Conservation (phyloP, 1,139 yeast genomes). For the Pichia sp. region DNA sequence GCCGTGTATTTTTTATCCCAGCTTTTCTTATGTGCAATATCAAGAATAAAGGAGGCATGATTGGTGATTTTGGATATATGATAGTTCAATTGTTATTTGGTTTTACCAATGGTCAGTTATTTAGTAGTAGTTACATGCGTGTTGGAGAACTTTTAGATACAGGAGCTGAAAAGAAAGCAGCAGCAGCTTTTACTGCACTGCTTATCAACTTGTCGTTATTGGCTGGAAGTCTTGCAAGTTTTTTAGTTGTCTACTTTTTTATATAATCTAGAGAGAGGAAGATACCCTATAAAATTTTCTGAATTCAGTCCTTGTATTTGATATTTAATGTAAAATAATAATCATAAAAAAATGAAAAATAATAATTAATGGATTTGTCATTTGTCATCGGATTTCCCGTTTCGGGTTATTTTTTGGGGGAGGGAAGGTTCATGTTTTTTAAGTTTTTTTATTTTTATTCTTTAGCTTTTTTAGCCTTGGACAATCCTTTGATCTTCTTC, state of each 20-base stretch:
- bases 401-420: no score
- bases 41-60: slow-evolving; percentile 36
- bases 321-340: no score
- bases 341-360: no score
- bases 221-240: slow-evolving; percentile 69
- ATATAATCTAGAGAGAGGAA: not conserved
- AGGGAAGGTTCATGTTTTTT: no score
- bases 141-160: slow-evolving; percentile 54
- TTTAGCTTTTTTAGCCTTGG: no score
- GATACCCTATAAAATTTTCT: no score
- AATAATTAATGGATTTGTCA: no score
- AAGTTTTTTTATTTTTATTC: no score
- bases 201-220: slow-evolving; percentile 71
- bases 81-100: slow-evolving; percentile 73
- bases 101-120: slow-evolving; percentile 76
- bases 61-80: slow-evolving; percentile 64
- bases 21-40: slow-evolving; percentile 65
- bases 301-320: no score
- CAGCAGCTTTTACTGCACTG: slow-evolving; percentile 86
- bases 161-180: slow-evolving; percentile 76
- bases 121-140: slow-evolving; percentile 76
- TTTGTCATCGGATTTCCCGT: no score
- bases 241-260: slow-evolving; percentile 44
- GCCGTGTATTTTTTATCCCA: slow-evolving; percentile 53
- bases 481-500: no score